These are phyloP conservation scores for Neurospora terricola DNA, from an alignment of 495 filamentous ascomycete genomes.

Conservation along the genomic window DNA sequence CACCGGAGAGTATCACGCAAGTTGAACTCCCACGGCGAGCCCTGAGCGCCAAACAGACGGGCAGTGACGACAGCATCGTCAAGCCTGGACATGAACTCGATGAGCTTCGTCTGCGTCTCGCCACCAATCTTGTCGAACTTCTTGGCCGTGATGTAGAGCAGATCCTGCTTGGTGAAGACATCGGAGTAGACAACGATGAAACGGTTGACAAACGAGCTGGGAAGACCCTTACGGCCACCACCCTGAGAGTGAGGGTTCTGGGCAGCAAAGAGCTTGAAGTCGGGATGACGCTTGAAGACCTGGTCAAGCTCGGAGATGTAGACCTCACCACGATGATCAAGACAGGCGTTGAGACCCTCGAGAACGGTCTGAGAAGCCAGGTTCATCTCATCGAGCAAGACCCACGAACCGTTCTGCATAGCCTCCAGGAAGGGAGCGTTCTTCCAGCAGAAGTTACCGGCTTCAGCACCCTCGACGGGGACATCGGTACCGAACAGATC, in stretches of 20 bases:
- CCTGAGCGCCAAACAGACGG: slow-evolving; percentile 61
- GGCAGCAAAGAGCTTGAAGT: slow-evolving; percentile 89
- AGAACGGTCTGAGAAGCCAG: slow-evolving; percentile 93
- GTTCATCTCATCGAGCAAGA: slow-evolving; percentile 98
- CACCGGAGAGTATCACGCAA: slow-evolving; percentile 85
- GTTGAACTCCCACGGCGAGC: slow-evolving; percentile 96
- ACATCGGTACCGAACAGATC: slow-evolving; percentile 97
- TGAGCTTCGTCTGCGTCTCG: slow-evolving; percentile 48
- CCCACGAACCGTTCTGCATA: slow-evolving; percentile 95
- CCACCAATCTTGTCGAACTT: slow-evolving; percentile 55
- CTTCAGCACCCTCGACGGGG: slow-evolving; percentile 77
- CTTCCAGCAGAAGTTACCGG: slow-evolving; percentile 86
- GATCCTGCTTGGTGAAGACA: slow-evolving; percentile 68
- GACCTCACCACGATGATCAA: slow-evolving; percentile 93
- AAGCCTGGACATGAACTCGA: slow-evolving; percentile 71
- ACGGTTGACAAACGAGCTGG: slow-evolving; percentile 91
- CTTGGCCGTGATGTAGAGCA: slow-evolving; percentile 69
- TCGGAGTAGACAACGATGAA: slow-evolving; percentile 98
- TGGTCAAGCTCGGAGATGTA: slow-evolving; percentile 93
- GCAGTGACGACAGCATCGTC: slow-evolving; percentile 58
- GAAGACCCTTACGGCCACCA: slow-evolving; percentile 89
- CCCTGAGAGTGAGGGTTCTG: slow-evolving; percentile 98
- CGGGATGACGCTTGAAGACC: slow-evolving; percentile 76
- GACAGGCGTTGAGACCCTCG: slow-evolving; percentile 91
- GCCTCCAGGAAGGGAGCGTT: slow-evolving; percentile 92